A percentile compares a stretch with the other conserved stretches of the same genome.
Evolutionary conservation across 83 land plant species (phyloP).

Genomic region (Larix sibirica): DNA sequence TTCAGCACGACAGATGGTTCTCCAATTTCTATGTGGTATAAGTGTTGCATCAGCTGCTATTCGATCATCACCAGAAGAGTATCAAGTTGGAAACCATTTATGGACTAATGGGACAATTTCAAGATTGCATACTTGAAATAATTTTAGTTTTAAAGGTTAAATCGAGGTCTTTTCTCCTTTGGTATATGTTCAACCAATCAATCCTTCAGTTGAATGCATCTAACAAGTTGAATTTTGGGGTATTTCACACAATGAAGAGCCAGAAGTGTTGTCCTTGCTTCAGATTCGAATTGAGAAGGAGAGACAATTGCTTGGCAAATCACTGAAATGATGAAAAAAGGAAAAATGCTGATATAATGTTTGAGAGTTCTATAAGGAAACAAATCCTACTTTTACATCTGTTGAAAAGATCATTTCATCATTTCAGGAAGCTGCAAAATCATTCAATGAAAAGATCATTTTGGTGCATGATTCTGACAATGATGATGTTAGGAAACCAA

Average conservation of each 20-base stretch:
- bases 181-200: slow-evolving; percentile 90
- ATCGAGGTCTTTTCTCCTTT: slow-evolving; percentile 97
- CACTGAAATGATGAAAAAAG: not conserved
- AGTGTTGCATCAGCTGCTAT: slow-evolving; percentile 22
- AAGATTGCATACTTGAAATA: slow-evolving; percentile 26
- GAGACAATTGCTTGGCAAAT: too few species aligned
- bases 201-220: slow-evolving; percentile 52
- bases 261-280: too few species aligned
- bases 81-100: slow-evolving; percentile 36
- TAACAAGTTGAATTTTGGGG: too few species aligned
- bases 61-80: slow-evolving; percentile 34
- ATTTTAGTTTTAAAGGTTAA: slow-evolving; percentile 71
- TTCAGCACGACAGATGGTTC: slow-evolving; percentile 21
- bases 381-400: slow-evolving; percentile 69
- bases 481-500: slow-evolving; percentile 65
- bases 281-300: too few species aligned
- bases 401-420: slow-evolving; percentile 32
- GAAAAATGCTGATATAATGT: slow-evolving; percentile 13
- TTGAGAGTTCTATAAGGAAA: slow-evolving; percentile 30
- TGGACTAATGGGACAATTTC: slow-evolving; percentile 50
- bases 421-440: slow-evolving; percentile 74
- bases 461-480: slow-evolving; percentile 46
- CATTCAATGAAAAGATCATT: slow-evolving; percentile 77
- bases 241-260: too few species aligned
- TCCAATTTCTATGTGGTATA: slow-evolving; percentile 20